Evolutionary conservation across 148 eudicot genomes (phyloP), one percentile per base, ranked within the genome.

Genomic region (Pharnaceum exiguum): DNA sequence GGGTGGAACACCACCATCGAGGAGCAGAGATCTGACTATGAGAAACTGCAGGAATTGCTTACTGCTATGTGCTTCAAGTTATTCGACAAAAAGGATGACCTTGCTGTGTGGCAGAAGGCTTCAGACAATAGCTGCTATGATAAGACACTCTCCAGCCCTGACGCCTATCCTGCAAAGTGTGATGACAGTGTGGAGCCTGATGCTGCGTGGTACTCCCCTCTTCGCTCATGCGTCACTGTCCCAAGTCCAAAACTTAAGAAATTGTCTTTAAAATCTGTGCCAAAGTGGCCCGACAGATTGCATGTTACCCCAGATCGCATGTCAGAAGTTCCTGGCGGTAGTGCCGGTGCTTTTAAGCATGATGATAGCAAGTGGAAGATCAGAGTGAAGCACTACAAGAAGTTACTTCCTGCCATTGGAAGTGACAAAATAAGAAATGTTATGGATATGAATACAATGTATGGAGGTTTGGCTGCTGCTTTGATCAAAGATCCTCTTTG

Each of bases 131-230:
- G 54, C 57, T 88, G 94, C 86, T 93, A 85, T 47, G 70, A 74
- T 60, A 67, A 75, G 19, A 73, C 79, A 65, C 89, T 88, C 3
- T 64, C 80, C 18, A 45, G 51, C 44, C 85, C 89, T 0, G 83
- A 93, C 37, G 65, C 71, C 16, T 82, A 85, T 67, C 96, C 98
- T 2, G 83, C 84, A 30, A 79, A 81, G 63, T 93, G 98, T 45
- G 91, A 93, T n/a, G 98, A 93, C 22, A 84, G 88, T 6, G 83
- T 85, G 1, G 98, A 93, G 57, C 79, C 95, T 0, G 96, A 93
- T 71, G 64, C 96, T 13, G 96, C 90, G 5, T 93, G 98, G 98
- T 93, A 93, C 85, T 85, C 91, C 63, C 98, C 98, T 18, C 80
- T 93, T 28, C 66, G 96, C 37, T 75, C 98, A 19, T 93, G 98